phyloP scores from a whole-genome alignment of 371 early-diverging fungal genomes.

The Mucor piriformis region DNA sequence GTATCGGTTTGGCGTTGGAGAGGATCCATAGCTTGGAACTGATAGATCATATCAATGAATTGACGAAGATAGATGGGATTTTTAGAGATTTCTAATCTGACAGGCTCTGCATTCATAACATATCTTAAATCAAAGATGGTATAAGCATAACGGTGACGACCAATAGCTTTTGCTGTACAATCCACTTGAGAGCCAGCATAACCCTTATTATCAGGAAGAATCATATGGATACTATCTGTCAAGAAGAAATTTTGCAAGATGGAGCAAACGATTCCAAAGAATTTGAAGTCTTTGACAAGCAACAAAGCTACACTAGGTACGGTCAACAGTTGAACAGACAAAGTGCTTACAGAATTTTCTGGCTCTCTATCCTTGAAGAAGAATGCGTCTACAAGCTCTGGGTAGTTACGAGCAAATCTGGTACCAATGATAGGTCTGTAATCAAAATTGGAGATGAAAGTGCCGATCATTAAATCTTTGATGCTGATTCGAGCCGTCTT shows the following conservation, averaged over 20 bases:
- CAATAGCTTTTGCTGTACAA: slow-evolving; percentile 74
- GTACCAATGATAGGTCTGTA: slow-evolving; percentile 71
- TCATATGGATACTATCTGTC: slow-evolving; percentile 51
- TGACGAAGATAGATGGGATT: slow-evolving; percentile 68
- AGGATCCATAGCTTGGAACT: slow-evolving; percentile 95
- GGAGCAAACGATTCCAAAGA: slow-evolving; percentile 70
- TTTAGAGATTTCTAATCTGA: slow-evolving; percentile 57
- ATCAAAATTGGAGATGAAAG: slow-evolving; percentile 77
- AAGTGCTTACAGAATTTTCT: slow-evolving; percentile 82
- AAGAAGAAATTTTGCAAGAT: slow-evolving; percentile 75
- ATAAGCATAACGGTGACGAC: slow-evolving; percentile 81
- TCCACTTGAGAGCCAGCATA: slow-evolving; percentile 56
- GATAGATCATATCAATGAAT: slow-evolving; percentile 78
- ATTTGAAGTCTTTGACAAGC: slow-evolving; percentile 77
- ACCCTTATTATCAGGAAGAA: slow-evolving; percentile 38
- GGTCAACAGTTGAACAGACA: slow-evolving; percentile 94
- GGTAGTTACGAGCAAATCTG: slow-evolving; percentile 83
- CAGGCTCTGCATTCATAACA: slow-evolving; percentile 66
- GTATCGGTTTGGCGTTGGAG: slow-evolving; percentile 68
- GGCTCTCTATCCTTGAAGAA: slow-evolving; percentile 86
- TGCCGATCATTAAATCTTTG: slow-evolving; percentile 84
- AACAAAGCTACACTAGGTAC: slow-evolving; percentile 87
- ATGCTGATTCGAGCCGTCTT: slow-evolving; percentile 79
- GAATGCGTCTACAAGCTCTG: slow-evolving; percentile 73
- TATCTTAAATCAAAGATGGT: slow-evolving; percentile 86